Conservation (phyloP, 176 grass and related monocot species). For the Leersia perrieri region DNA sequence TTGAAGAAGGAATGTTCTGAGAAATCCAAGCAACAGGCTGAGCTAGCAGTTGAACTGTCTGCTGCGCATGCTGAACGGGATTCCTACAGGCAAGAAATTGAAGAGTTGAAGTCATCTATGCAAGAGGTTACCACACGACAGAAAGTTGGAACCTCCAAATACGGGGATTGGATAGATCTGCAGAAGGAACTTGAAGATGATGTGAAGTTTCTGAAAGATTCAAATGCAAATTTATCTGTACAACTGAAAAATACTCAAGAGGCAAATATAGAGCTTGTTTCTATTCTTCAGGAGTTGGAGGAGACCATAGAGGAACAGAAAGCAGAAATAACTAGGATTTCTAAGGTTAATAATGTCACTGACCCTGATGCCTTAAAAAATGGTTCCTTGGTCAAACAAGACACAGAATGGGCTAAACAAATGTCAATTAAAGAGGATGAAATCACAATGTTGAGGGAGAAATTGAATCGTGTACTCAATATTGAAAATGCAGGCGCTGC, state of each 20-base stretch:
- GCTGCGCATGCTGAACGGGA: constrained; percentile 69
- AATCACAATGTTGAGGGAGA: constrained; percentile 61
- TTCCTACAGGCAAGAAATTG: constrained; percentile 72
- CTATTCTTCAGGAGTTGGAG: constrained; percentile 88
- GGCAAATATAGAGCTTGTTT: constrained; percentile 80
- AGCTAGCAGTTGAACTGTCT: constrained; percentile 72
- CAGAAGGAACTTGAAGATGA: constrained; percentile 83
- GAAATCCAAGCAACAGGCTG: constrained; percentile 75
- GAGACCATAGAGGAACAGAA: constrained; percentile 75
- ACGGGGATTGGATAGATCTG: constrained; percentile 46
- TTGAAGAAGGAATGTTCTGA: constrained; percentile 92
- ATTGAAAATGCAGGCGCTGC: constrained; percentile 31
- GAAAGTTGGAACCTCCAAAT: constrained; percentile 47
- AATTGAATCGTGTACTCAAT: constrained; percentile 49
- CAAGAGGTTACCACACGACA: constrained; percentile 39
- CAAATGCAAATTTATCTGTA: constrained; percentile 68
- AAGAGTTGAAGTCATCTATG: constrained; percentile 67
- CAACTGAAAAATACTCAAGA: constrained; percentile 84
- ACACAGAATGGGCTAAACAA: constrained; percentile 44
- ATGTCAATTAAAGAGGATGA: constrained; percentile 74
- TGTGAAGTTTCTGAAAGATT: constrained; percentile 85
- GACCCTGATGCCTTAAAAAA: constrained; percentile 23
- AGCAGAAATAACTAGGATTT: constrained; percentile 54
- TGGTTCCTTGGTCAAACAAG: constrained; percentile 27
- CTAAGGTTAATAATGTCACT: constrained; percentile 28